Percentiles rank a stretch among this genome's conserved stretches.
Evolutionary conservation across 179 eudicot genomes (phyloP).

Genomic region (Corrigiola litoralis): DNA sequence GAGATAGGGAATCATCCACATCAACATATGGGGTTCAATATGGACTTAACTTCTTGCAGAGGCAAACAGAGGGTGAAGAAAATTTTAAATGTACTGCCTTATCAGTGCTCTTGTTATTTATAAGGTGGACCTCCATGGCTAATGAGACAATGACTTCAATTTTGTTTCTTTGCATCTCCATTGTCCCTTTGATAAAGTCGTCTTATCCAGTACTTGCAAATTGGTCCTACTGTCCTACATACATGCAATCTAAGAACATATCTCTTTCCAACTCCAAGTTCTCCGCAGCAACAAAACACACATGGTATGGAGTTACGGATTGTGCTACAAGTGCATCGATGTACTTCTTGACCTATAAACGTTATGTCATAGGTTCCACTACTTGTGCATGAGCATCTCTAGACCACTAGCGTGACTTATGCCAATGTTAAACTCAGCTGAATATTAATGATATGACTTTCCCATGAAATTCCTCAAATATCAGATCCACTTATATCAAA

Average conservation of each 20-base stretch:
- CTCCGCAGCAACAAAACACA: too few relatives aligned
- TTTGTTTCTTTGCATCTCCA: conserved; percentile 8
- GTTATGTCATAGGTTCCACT: too few relatives aligned
- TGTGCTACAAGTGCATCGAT: too few relatives aligned
- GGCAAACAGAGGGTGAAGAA: neutral
- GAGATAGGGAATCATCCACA: neutral
- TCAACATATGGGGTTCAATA: neutral
- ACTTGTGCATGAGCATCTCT: too few relatives aligned
- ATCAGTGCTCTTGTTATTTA: neutral
- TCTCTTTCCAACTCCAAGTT: too few relatives aligned
- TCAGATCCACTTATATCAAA: too few relatives aligned
- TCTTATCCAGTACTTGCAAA: neutral
- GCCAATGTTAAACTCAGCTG: neutral
- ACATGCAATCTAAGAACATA: neutral
- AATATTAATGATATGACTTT: neutral
- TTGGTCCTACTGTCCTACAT: conserved; percentile 8
- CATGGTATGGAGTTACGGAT: too few relatives aligned
- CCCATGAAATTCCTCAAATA: too few relatives aligned
- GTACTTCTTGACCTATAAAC: too few relatives aligned
- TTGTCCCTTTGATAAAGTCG: conserved; percentile 2
- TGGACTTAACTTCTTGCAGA: conserved; percentile 8
- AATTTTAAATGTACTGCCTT: neutral
- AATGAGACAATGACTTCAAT: conserved; percentile 26
- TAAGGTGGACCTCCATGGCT: neutral
- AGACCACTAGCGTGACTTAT: too few relatives aligned